phyloP scores from a whole-genome alignment of 345 rosid species.

The rapeseed (Brassica napus) region Da-Ae NC_063439.1:2682001-2682500 shows the following conservation, averaged over 20 bases:
- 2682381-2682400: conserved; percentile 96
- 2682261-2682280: conserved; percentile 77
- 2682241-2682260: conserved; percentile 88
- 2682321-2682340: conserved; percentile 75
- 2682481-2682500: conserved; percentile 87
- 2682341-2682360: conserved; percentile 75
- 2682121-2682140: background rate
- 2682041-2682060: too few species aligned
- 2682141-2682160: background rate
- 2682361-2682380: conserved; percentile 84
- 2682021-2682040: too few species aligned
- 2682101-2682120: too few species aligned
- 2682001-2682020: too few species aligned
- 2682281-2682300: conserved; percentile 75
- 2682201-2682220: conserved; percentile 81
- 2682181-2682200: conserved; percentile 87
- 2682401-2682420: conserved; percentile 91
- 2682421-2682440: conserved; percentile 93
- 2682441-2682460: conserved; percentile 80
- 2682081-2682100: too few species aligned
- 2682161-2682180: conserved; percentile 81
- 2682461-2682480: conserved; percentile 86
- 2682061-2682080: too few species aligned
- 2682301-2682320: conserved; percentile 84
- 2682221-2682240: conserved; percentile 89